Evolutionary conservation across 2,329 filamentous ascomycete genomes (phyloP).

Genomic region (Talaromyces funiculosus): DNA sequence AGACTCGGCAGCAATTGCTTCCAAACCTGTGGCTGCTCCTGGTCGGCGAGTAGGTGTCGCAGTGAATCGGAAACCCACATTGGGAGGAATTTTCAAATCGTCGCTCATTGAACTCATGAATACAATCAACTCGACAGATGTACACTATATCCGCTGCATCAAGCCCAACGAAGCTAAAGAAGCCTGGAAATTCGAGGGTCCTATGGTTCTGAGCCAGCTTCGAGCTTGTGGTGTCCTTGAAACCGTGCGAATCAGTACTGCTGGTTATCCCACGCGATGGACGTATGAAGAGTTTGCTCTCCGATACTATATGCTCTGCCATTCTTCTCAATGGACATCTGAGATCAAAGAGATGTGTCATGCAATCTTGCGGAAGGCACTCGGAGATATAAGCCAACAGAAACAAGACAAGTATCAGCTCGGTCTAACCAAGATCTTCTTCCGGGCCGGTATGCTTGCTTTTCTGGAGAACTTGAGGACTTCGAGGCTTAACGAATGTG

Average conservation of each 20-base stretch:
- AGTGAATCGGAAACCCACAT: conserved; percentile 90
- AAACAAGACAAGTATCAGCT: conserved; percentile 93
- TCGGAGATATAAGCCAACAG: conserved; percentile 69
- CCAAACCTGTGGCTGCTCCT: conserved; percentile 64
- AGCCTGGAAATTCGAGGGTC: conserved; percentile 96
- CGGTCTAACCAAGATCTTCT: conserved; percentile 97
- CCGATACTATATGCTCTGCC: conserved; percentile 96
- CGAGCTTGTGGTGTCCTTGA: conserved; percentile 98
- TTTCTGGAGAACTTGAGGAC: conserved; percentile 94
- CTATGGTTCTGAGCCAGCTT: conserved; percentile 96
- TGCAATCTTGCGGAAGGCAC: conserved; percentile 79
- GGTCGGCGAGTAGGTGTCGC: conserved; percentile 86
- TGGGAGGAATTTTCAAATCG: conserved; percentile 97
- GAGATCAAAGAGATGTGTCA: conserved; percentile 94
- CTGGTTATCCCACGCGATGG: conserved; percentile 95
- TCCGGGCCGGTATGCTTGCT: conserved; percentile 96
- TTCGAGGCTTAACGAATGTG: conserved; percentile 82
- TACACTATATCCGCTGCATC: conserved; percentile 98
- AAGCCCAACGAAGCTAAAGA: conserved; percentile 97
- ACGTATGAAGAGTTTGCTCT: conserved; percentile 98
- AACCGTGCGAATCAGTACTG: conserved; percentile 94
- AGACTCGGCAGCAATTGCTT: conserved; percentile 61
- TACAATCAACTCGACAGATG: conserved; percentile 96
- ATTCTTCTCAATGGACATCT: conserved; percentile 81
- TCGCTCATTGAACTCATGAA: conserved; percentile 96